Conservation (phyloP, 108 stramenopile species). For the Pseudonitzschia multistriata region DNA sequence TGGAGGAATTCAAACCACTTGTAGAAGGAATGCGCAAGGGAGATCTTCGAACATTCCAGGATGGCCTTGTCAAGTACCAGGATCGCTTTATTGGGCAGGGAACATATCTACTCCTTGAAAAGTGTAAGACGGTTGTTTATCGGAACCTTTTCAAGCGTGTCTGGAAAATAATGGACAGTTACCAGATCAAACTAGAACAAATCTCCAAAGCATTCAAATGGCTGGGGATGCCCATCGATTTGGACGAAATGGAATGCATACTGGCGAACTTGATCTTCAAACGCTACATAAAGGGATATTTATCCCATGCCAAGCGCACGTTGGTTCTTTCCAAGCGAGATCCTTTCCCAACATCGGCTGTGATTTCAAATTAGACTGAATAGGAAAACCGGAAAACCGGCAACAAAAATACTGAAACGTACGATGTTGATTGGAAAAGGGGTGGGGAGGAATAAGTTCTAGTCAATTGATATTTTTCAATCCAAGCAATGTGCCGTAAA, state of each 20-base stretch:
- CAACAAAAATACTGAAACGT: not conserved
- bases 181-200: constrained; percentile 65
- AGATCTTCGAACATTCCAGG: constrained; percentile 86
- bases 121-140: constrained; percentile 92
- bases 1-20: constrained; percentile 76
- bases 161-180: constrained; percentile 60
- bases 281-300: constrained; percentile 88
- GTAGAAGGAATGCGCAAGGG: constrained; percentile 79
- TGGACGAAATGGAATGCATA: constrained; percentile 96
- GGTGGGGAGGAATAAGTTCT: not conserved
- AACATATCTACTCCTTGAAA: constrained; percentile 91
- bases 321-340: constrained; percentile 92
- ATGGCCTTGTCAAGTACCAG: constrained; percentile 77
- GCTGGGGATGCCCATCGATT: constrained; percentile 85
- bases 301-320: constrained; percentile 88
- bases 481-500: not conserved
- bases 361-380: constrained; percentile 42
- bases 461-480: not conserved
- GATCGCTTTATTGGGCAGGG: constrained; percentile 83
- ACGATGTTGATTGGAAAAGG: not conserved
- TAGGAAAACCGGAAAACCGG: no score
- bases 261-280: constrained; percentile 93
- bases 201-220: constrained; percentile 71
- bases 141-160: constrained; percentile 93
- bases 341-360: constrained; percentile 86